Evolutionary conservation across 1,284 basidiomycete genomes (phyloP).

Genomic region (Fistulinella staudtii): DNA sequence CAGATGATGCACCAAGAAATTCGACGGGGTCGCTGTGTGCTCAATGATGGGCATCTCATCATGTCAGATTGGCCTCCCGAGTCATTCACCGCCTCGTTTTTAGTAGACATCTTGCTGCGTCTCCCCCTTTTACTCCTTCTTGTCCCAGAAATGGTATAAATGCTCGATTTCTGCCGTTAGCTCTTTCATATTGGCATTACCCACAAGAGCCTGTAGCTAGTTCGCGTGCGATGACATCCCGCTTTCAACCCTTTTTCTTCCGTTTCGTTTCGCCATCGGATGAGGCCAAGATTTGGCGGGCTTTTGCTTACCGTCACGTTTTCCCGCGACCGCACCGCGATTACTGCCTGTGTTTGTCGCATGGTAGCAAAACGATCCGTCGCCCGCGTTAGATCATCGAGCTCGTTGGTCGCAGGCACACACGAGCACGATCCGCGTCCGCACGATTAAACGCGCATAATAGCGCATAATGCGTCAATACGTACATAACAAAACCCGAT

Average conservation of each 20-base stretch:
- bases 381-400: constrained; percentile 11
- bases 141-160: constrained; percentile 4
- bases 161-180: constrained; percentile 9
- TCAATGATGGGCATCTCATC: constrained; percentile 9
- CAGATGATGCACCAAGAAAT: constrained; percentile 25
- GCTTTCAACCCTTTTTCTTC: constrained; percentile 1
- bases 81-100: constrained; percentile 10
- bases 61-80: constrained; percentile 21
- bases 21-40: constrained; percentile 12
- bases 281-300: constrained; percentile 11
- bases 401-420: neutral
- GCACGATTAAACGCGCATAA: constrained; percentile 5
- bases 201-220: neutral
- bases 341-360: constrained; percentile 14
- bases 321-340: constrained; percentile 30
- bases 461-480: constrained; percentile 8
- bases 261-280: constrained; percentile 9
- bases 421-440: constrained; percentile 7
- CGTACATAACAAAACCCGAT: constrained; percentile 7
- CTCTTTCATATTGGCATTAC: neutral
- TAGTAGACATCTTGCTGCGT: constrained; percentile 14
- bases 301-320: constrained; percentile 11
- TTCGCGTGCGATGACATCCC: neutral
- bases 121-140: neutral
- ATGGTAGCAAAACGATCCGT: constrained; percentile 15